Evolutionary conservation across 2,329 filamentous ascomycete genomes (phyloP).

Genomic region (Paecilomyces variotii): DNA sequence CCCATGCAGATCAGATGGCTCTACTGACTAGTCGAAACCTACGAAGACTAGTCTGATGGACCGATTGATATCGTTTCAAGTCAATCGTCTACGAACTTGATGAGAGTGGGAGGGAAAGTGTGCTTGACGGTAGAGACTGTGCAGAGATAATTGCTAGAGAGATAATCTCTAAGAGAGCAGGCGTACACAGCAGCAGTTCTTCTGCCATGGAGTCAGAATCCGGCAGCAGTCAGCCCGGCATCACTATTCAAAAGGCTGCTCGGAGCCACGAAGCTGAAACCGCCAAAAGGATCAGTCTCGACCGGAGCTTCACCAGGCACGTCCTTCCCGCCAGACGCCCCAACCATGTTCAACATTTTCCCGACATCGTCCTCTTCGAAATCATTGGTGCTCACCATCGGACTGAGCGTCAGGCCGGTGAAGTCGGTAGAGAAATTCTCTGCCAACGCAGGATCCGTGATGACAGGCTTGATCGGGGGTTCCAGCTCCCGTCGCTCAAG

Average conservation of each 20-base stretch:
- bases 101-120: not conserved
- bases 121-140: not conserved
- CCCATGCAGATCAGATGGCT: not conserved
- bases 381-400: conserved; percentile 42
- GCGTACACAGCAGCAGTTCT: not conserved
- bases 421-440: conserved; percentile 97
- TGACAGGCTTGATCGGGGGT: conserved; percentile 84
- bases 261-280: conserved; percentile 42
- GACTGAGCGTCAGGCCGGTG: conserved; percentile 74
- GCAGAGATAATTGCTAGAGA: not conserved
- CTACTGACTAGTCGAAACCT: not conserved
- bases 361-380: conserved; percentile 19
- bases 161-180: not conserved
- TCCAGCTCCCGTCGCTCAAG: conserved; percentile 74
- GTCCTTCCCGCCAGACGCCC: conserved; percentile 10
- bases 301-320: conserved; percentile 8
- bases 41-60: not conserved
- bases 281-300: conserved; percentile 38
- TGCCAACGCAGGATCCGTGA: conserved; percentile 89
- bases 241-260: conserved; percentile 39
- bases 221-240: conserved; percentile 19
- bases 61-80: not conserved
- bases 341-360: conserved; percentile 11
- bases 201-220: conserved; percentile 1
- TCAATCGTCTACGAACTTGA: not conserved